Percentiles rank a stretch among this genome's conserved stretches.
Evolutionary conservation across 257 asterid species (phyloP).

Genomic region (Ilex aquifolium): DNA sequence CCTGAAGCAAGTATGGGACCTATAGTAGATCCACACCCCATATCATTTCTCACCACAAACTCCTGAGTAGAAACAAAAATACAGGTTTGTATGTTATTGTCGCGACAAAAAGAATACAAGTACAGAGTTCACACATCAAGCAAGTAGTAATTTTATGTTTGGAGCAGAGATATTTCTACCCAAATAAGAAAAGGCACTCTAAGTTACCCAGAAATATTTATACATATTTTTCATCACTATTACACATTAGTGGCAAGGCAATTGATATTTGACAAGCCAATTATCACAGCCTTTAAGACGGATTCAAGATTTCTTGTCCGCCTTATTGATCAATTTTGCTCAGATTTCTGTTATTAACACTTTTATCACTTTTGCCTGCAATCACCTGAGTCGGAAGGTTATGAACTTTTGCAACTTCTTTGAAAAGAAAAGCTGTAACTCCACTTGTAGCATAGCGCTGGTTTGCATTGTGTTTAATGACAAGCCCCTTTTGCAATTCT

Average conservation of each 20-base stretch:
- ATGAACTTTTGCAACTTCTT: constrained; percentile 76
- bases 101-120: neutral
- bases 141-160: no score
- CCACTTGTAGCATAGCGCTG: constrained; percentile 99
- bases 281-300: no score
- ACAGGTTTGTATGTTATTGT: neutral
- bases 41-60: constrained; percentile 86
- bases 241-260: no score
- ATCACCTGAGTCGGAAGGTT: constrained; percentile 89
- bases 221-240: no score
- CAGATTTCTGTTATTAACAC: no score
- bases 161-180: no score
- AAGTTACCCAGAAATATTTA: no score
- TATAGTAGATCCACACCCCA: constrained; percentile 99
- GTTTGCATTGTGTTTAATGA: constrained; percentile 94
- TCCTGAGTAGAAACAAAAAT: constrained; percentile 40
- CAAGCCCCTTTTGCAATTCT: constrained; percentile 87
- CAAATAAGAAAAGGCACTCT: no score
- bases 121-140: no score
- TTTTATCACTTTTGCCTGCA: constrained; percentile 1
- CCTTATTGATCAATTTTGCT: no score
- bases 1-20: constrained; percentile 98
- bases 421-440: constrained; percentile 88
- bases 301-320: no score
- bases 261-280: no score